A percentile compares a stretch with the other conserved stretches of the same genome.
These are phyloP conservation scores for Pontederia paniculata DNA, from an alignment of 176 grass and related monocot genomes.

Conservation along the genomic window DNA sequence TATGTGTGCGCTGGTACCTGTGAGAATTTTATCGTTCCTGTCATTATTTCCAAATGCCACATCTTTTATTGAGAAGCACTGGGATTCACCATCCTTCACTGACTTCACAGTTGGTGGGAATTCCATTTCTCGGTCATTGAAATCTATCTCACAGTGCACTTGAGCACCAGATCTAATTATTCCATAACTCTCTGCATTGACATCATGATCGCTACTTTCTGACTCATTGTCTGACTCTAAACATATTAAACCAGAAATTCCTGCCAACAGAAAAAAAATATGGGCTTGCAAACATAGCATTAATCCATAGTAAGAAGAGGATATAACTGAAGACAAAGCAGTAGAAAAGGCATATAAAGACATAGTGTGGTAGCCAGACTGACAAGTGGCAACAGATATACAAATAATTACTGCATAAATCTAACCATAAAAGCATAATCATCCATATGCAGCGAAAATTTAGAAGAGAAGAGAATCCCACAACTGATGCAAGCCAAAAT, in stretches of 20 bases:
- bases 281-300: not conserved
- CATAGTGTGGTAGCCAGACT: too few species aligned
- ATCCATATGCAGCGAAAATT: too few species aligned
- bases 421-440: too few species aligned
- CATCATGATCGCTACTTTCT: constrained; percentile 5
- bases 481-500: too few species aligned
- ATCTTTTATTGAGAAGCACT: not conserved
- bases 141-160: not conserved
- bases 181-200: not conserved
- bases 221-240: constrained; percentile 50
- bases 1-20: not conserved
- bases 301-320: not conserved
- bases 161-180: constrained; percentile 1
- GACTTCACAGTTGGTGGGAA: not conserved
- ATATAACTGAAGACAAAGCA: constrained; percentile 13
- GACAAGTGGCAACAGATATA: too few species aligned
- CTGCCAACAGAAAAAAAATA: constrained; percentile 18
- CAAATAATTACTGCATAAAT: too few species aligned
- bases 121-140: not conserved
- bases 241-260: constrained; percentile 29
- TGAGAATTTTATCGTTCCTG: constrained; percentile 2
- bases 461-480: too few species aligned
- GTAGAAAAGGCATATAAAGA: not conserved
- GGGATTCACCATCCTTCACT: constrained; percentile 1
- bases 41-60: not conserved